A percentile compares a stretch with the other conserved stretches of the same genome.
Conservation (phyloP, 108 stramenopile species). For the Nitzschia putrida region DNA sequence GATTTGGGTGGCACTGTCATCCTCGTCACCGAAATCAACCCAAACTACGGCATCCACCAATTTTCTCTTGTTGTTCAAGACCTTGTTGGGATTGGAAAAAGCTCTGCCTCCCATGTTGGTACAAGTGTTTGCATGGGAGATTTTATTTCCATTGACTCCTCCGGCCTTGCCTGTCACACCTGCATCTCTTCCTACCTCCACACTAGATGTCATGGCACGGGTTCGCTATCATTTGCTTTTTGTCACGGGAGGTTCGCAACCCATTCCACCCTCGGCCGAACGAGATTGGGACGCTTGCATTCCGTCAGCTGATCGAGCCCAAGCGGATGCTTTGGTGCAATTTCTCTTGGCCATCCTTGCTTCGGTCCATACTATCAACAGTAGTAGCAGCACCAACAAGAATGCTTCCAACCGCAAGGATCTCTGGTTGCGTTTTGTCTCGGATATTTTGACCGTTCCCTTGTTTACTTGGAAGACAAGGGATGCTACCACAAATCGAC, state of each 20-base stretch:
- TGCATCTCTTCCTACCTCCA: background rate
- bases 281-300: conserved; percentile 56
- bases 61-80: too few relatives aligned
- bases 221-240: conserved; percentile 52
- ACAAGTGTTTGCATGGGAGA: too few relatives aligned
- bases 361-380: background rate
- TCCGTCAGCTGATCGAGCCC: conserved; percentile 42
- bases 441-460: conserved; percentile 72
- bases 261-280: conserved; percentile 58
- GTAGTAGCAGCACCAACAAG: conserved; percentile 4
- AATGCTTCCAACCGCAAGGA: background rate
- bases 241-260: conserved; percentile 37
- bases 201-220: conserved; percentile 32
- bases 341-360: background rate
- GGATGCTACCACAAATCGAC: conserved; percentile 22
- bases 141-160: background rate
- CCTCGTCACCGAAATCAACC: background rate
- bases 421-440: conserved; percentile 45
- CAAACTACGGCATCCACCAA: too few relatives aligned
- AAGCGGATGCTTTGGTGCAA: conserved; percentile 46
- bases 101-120: too few relatives aligned
- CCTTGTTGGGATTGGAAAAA: too few relatives aligned
- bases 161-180: background rate
- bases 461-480: conserved; percentile 71
- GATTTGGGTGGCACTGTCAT: conserved; percentile 25